These are phyloP conservation scores for Tanozyma kutaoensis DNA, from an alignment of 805 yeast genomes.

Conservation along the genomic window DNA sequence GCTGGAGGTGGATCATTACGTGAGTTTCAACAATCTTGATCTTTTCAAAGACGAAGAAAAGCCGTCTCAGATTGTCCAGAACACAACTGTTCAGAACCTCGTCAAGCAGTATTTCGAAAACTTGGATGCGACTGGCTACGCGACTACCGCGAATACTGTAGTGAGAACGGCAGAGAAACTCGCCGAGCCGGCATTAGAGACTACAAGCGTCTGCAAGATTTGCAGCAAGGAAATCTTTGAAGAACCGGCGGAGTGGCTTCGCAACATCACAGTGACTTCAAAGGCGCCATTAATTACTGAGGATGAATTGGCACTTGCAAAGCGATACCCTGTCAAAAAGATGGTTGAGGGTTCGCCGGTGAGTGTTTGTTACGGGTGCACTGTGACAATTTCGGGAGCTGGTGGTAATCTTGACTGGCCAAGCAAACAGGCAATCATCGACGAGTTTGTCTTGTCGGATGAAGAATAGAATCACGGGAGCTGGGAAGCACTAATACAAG, in stretches of 20 bases:
- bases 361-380: conserved; percentile 69
- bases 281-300: conserved; percentile 33
- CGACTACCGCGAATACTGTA: conserved; percentile 85
- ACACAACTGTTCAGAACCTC: conserved; percentile 73
- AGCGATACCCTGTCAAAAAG: conserved; percentile 3
- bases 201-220: conserved; percentile 30
- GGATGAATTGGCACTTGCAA: conserved; percentile 21
- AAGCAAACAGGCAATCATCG: conserved; percentile 26
- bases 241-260: conserved; percentile 55
- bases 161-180: conserved; percentile 80
- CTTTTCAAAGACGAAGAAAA: too few species aligned
- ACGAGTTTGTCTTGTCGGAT: conserved; percentile 35
- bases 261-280: conserved; percentile 49
- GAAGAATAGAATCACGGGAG: too few species aligned
- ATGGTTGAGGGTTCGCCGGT: conserved; percentile 5
- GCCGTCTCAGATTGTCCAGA: conserved; percentile 41
- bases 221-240: conserved; percentile 44
- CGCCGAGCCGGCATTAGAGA: conserved; percentile 26
- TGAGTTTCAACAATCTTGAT: conserved; percentile 22
- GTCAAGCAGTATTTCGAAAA: conserved; percentile 57
- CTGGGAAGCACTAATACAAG: too few species aligned
- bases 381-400: conserved; percentile 40
- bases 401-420: conserved; percentile 19
- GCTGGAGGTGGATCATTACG: conserved; percentile 53
- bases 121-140: conserved; percentile 62